Evolutionary conservation across 768 basidiomycete genomes (phyloP).

Genomic region (Lactifluus rugatus): DNA sequence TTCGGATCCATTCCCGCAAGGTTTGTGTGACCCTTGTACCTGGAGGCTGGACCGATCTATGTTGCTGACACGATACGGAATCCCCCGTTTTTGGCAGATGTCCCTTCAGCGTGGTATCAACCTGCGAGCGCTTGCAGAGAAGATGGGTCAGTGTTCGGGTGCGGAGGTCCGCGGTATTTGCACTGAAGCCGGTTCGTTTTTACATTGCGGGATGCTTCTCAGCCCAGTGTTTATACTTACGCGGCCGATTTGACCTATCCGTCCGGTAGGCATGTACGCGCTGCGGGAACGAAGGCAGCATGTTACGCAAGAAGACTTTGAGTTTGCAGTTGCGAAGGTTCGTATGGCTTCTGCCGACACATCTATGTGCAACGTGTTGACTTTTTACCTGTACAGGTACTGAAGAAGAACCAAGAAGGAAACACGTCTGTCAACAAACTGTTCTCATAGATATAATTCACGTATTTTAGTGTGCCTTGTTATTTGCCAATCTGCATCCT

Average conservation of each 20-base stretch:
- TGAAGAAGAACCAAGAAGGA: conserved; percentile 95
- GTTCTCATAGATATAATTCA: conserved; percentile 80
- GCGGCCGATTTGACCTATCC: neutral
- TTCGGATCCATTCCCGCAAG: conserved; percentile 95
- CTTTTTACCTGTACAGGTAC: conserved; percentile 35
- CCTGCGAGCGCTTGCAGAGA: conserved; percentile 89
- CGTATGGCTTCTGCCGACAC: conserved; percentile 13
- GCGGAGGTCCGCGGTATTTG: conserved; percentile 97
- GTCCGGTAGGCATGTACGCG: conserved; percentile 79
- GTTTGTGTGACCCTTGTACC: conserved; percentile 29
- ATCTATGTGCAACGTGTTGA: neutral
- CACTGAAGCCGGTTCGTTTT: conserved; percentile 76
- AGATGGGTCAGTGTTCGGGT: conserved; percentile 99
- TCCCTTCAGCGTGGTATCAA: conserved; percentile 96
- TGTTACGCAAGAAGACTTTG: conserved; percentile 98
- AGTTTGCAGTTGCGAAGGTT: conserved; percentile 96
- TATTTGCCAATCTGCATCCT: no score
- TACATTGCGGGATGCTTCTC: neutral
- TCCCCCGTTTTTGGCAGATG: conserved; percentile 49
- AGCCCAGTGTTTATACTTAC: neutral
- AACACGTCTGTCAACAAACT: conserved; percentile 93
- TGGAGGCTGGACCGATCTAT: neutral
- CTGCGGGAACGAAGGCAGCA: conserved; percentile 91
- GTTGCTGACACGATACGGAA: conserved; percentile 1
- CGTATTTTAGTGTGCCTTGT: no score